Evolutionary conservation across 2,329 filamentous ascomycete genomes (phyloP), one percentile per base, ranked within the genome.

Genomic region (Exophiala sp.): DNA sequence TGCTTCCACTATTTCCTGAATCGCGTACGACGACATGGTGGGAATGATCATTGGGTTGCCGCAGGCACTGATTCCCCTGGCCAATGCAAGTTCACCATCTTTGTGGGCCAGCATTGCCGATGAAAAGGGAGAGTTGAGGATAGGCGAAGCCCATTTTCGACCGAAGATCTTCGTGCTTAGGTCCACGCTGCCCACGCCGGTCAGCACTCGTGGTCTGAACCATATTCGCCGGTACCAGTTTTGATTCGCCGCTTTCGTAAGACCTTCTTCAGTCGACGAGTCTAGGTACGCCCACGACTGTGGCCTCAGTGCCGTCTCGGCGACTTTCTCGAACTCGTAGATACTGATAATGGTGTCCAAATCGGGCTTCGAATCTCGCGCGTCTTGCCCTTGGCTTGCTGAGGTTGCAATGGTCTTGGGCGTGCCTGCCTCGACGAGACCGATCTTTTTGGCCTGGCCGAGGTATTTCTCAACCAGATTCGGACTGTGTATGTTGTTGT

Each of bases 21-120:
- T 71, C 0, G 82, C 75, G 60, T 77, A 85, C 0, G 80, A 82
- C 1, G 83, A 81, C 46, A 78, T 81, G 7, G 82, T 86, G 16
- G 49, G 60, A 20, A 52, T 55, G 41, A 58, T 52, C n/a, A 62
- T 55, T 9, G 57, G 56, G 11, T 55, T 57, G 1, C 60, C 62
- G 32, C 53, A 42, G 10, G 46, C 44, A 6, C 44, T 53, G 24
- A 47, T 34, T 14, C 34, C 50, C 24, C 35, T 41, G n/a, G 72
- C 71, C 8, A 75, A 67, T 0, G 72, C 73, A 11, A 71, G 64
- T 55, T 77, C 75, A 1, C 73, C 75, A 5, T 73, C 69, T 1
- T 69, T 65, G 56, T 77, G 72, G 0, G 73, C 72, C 12, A 76
- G 67, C 40, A 71, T 72, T 11, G 73, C 74, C 58, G 75, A 70